Evolutionary conservation across 345 rosid species (phyloP).

Genomic region (Clarkia xantiana): DNA sequence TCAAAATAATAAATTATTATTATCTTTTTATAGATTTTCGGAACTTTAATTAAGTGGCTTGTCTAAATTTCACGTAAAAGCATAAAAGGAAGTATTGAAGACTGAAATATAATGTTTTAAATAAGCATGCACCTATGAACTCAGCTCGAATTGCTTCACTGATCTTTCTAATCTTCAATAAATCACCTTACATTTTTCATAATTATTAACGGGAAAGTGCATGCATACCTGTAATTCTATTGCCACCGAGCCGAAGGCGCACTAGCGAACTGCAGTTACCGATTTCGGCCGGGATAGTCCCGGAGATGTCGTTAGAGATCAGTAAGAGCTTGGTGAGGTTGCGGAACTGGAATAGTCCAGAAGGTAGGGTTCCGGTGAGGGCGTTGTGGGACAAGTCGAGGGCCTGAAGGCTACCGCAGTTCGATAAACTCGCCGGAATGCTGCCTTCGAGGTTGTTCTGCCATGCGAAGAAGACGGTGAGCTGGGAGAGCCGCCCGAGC

Average conservation of each 20-base stretch:
- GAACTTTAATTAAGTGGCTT: too few species aligned
- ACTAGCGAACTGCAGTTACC: constrained; percentile 64
- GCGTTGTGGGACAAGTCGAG: constrained; percentile 74
- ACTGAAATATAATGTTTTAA: too few species aligned
- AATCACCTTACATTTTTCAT: too few species aligned
- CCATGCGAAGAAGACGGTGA: constrained; percentile 73
- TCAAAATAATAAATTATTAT: too few species aligned
- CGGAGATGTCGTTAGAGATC: too few species aligned
- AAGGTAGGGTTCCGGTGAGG: constrained; percentile 9
- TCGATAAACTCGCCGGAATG: constrained; percentile 58
- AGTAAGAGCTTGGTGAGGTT: constrained; percentile 12
- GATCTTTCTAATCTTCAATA: too few species aligned
- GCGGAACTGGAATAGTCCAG: constrained; percentile 57
- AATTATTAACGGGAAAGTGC: too few species aligned
- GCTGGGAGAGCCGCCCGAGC: constrained; percentile 47
- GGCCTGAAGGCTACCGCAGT: constrained; percentile 47
- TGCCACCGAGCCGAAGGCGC: constrained; percentile 62
- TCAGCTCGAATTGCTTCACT: too few species aligned
- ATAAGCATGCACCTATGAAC: too few species aligned
- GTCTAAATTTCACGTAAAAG: too few species aligned
- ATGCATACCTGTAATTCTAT: constrained; percentile 35
- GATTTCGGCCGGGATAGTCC: constrained; percentile 23
- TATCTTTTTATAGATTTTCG: too few species aligned
- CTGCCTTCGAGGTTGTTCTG: constrained; percentile 90
- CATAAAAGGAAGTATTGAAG: too few species aligned